Base-by-base conservation (phyloP, 352 stramenopile genomes). In the Globisporangium lucens region DNA sequence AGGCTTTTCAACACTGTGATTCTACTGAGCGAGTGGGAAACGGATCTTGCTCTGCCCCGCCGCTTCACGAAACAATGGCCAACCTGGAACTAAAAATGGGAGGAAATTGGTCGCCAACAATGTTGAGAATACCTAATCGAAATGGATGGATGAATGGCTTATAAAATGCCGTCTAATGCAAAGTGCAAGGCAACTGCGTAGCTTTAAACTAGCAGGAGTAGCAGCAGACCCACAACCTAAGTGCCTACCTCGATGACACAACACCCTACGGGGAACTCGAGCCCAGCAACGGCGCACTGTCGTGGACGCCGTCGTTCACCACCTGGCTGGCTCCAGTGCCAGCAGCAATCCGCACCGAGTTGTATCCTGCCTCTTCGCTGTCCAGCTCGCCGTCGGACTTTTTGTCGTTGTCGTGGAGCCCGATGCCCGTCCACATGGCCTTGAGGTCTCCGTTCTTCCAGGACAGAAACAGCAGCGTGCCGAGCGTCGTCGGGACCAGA, bases 401-500 rank as follows among this genome's bases (percentile, higher is more conserved):
- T 22, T 63, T 47, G 33, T 63, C 22, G 30, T 43, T 52, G 24
- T 75, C 71, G 10, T 76, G 51, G 12, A 76, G 56, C 29, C 56
- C 78, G 36, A 67, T 61, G 22, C 82, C 80, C 9, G 66, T 68
- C 82, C 82, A 90, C 82, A 89, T 85, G 5, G 72, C 67, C 47
- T 73, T 77, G 20, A 97, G 82, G 63, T 97, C 90, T 7, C 89
- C 87, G 33, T 94, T 94, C 59, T 66, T 74, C 55, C 84, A 83
- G 9, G 85, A 78, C 9, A 78, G 75, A 61, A 87, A 71, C 5
- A 87, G 57, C 60, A 98, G 76, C 12, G 88, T 80, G 22, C 93
- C 92, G 8, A 98, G 75, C 63, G 89, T 97, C 56, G 88, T 97
- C 24, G 94, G 94, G 1, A 99, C 95, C 4, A 99, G 75, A 70